Base-by-base conservation (phyloP, 164 flowering plant species). In the Liquidambar formosana region DNA sequence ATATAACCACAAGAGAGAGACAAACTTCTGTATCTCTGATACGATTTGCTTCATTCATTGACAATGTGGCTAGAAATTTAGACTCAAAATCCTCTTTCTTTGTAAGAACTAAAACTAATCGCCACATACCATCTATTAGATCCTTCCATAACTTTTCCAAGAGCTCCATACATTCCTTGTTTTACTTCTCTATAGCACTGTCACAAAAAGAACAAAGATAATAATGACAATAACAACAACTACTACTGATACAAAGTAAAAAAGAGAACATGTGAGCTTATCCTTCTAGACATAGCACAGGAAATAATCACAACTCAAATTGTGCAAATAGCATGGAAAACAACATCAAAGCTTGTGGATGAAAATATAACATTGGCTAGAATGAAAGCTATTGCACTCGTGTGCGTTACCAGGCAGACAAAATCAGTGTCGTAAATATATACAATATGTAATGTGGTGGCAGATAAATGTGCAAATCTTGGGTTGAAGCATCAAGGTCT, bases 151-250 rank as follows among this genome's bases (percentile, higher is more conserved):
- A 79, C 23, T 74, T 79, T 75, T 0, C 95, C 95, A 77, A 84
- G 86, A 49, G 60, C 82, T 73, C 94, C 97, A 85, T 90, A 90
- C 79, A 71, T 81, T 71, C 93, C 95, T 21, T 67, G 80, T 71
- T 70, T 75, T 57, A 90, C 38, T 78, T 86, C 97, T 81, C 64
- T 85, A 71, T 92, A 92, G 75, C 88, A 86, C 97, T 89, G 79
- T 63, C 14, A 54, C 49, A 69, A 2, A 16, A 43, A 47, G 51
- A 51, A 12, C 23, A 15, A 2, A 61, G 16, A 44, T 57, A 58
- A 44, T 19, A 58, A 26, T 21, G 58, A 22, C 22, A 48, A 14
- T 53, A 33, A 33, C 19, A 53, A 43, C 25, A 33, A 33, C 19
- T 38, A 43, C 25, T 15, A 43, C 28, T 4, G 44, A 8, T 16